Base-by-base conservation (phyloP, 2,329 filamentous ascomycete species). In the Microsporum canis region DNA sequence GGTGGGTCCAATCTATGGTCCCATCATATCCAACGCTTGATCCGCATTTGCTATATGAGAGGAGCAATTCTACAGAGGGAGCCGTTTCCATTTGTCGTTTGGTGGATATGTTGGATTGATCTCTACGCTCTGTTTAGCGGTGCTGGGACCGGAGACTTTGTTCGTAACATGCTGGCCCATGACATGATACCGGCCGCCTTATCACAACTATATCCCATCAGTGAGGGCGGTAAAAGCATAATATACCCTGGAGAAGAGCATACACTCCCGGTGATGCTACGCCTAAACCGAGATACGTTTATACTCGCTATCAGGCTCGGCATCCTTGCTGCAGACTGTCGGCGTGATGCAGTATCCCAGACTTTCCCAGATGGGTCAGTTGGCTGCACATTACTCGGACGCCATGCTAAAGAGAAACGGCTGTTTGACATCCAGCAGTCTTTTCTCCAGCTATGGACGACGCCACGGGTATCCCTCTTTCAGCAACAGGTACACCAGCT, bases 101-200 rank as follows among this genome's bases (percentile, higher is more conserved):
- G 81, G 80, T 78, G 76, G 69, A 75, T 82, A 41, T 78, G 77
- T 65, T 76, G 76, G 60, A 77, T 84, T 51, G 82, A 84, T 65
- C 71, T 82, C n/a, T 78, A 82, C 64, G 80, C 80, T 12, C 74
- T 82, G 36, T 67, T 84, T 55, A 79, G 79, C 59, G 80, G 79
- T 10, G 77, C 76, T 47, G 80, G 80, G 2, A 75, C 70, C 0
- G 80, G 81, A 56, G 75, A 78, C 12, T 81, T 82, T 66, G 71
- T 80, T 5, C 72, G 73, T n/a, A 72, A 74, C 1, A 73, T 80
- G 63, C 68, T 81, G 34, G 73, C 77, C 57, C 71, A 78, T 62
- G 75, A 78, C 62, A 72, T 82, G 66, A 71, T 82, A 2, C 79
- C 80, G 2, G 66, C 74, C 1, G 70, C 71, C 0, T 71, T 72